A percentile compares a stretch with the other conserved stretches of the same genome.
Conservation (phyloP, 306 rosid genomes). For the Astragalus glycyphyllos region DNA sequence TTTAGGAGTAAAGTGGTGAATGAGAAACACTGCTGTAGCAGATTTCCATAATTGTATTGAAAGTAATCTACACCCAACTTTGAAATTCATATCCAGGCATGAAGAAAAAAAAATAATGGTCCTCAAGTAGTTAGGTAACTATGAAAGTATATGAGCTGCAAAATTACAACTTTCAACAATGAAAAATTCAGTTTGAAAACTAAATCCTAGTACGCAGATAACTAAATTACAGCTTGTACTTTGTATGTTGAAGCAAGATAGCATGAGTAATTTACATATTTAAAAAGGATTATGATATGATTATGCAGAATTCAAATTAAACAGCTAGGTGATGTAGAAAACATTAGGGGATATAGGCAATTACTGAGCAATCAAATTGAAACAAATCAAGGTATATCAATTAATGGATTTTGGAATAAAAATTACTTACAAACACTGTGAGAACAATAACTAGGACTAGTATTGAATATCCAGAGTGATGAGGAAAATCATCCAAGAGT, state of each 20-base stretch:
- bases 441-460: slow-evolving; percentile 14
- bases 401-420: not conserved
- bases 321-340: no score
- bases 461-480: slow-evolving; percentile 23
- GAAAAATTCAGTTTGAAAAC: slow-evolving; percentile 10
- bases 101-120: not conserved
- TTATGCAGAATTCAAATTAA: no score
- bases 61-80: not conserved
- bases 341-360: not conserved
- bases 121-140: not conserved
- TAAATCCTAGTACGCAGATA: not conserved
- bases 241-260: no score
- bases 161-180: not conserved
- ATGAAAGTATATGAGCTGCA: no score
- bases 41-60: slow-evolving; percentile 4
- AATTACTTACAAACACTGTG: slow-evolving; percentile 12
- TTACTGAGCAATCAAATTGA: not conserved
- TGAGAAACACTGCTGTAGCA: slow-evolving; percentile 26
- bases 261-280: no score
- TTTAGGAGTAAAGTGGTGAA: slow-evolving; percentile 39
- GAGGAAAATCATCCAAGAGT: slow-evolving; percentile 28
- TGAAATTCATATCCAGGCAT: slow-evolving; percentile 10
- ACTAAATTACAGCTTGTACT: not conserved
- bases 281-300: no score
- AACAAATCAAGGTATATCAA: not conserved